A percentile compares a stretch with the other conserved stretches of the same genome.
Conservation (phyloP, 306 rosid species). For the Ormosia emarginata region DNA sequence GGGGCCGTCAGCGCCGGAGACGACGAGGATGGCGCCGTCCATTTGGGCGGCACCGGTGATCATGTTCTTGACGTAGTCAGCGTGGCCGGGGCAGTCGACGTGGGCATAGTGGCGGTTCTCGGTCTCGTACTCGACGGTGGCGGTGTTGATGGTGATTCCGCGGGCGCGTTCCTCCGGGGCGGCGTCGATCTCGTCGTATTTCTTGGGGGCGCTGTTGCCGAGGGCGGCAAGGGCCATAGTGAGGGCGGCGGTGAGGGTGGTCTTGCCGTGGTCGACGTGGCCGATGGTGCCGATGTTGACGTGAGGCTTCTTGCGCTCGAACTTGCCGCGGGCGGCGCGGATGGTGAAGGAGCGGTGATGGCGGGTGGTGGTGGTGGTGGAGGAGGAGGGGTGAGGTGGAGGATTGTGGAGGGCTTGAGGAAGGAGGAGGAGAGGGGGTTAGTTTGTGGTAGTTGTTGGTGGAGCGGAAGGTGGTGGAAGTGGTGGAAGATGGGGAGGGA, state of each 20-base stretch:
- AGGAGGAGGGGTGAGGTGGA: slow-evolving; percentile 43
- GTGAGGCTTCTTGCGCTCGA: slow-evolving; percentile 87
- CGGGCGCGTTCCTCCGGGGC: slow-evolving; percentile 91
- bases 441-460: slow-evolving; percentile 36
- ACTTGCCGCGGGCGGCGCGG: slow-evolving; percentile 77
- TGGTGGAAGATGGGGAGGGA: not conserved
- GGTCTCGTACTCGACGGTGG: slow-evolving; percentile 85
- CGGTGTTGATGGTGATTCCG: slow-evolving; percentile 83
- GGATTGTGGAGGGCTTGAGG: slow-evolving; percentile 59
- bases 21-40: slow-evolving; percentile 78
- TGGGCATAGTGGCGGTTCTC: slow-evolving; percentile 82
- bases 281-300: slow-evolving; percentile 88
- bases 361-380: slow-evolving; percentile 26
- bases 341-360: slow-evolving; percentile 44
- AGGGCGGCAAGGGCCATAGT: slow-evolving; percentile 76
- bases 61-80: slow-evolving; percentile 80
- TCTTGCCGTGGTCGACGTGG: slow-evolving; percentile 96
- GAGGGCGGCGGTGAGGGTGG: slow-evolving; percentile 85
- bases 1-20: slow-evolving; percentile 80
- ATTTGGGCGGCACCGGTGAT: slow-evolving; percentile 88
- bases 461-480: slow-evolving; percentile 38
- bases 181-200: slow-evolving; percentile 86
- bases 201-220: slow-evolving; percentile 63
- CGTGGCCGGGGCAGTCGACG: slow-evolving; percentile 87
- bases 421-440: slow-evolving; percentile 63